Evolutionary conservation across 2,329 filamentous ascomycete genomes (phyloP), one percentile per base, ranked within the genome.

Genomic region (Ascochyta pisi): DNA sequence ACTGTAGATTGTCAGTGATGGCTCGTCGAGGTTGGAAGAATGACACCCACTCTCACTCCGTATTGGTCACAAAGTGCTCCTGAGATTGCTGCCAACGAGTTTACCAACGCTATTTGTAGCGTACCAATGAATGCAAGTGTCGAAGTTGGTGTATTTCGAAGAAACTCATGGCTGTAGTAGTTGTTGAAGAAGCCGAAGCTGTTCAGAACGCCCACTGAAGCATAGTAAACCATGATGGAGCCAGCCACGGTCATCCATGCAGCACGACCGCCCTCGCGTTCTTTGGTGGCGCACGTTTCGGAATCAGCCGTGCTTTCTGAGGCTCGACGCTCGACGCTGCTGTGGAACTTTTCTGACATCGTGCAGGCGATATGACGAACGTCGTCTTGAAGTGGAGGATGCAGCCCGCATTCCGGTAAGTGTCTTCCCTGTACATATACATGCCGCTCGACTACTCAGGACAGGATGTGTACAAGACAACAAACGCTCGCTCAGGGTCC

Each of bases 1-100:
- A 68, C 71, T 74, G 39, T 19, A 68, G 58, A 9, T 73, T 13
- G 6, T 63, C 12, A 61, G 51, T 33, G 69, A 7, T 67, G 6
- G 19, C 31, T 29, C 23, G 4, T 29, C 13, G 13, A 7, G 3
- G 13, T 24, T 15, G 31, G 27, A 42, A 68, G 26, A 73, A 76
- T 2, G 50, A 7, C 64, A 19, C 79, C 61, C 19, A 76, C 80
- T 34, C 81, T 79, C 0, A 87, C 82, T 0, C 88, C 87, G 51
- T 85, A 84, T 31, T 74, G 80, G 65, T 90, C 88, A 62, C 83
- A 89, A 0, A 88, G 43, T 16, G 82, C 82, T 1, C 88, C 88
- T n/a, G 85, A 80, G 5, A 89, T 60, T 0, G 85, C 83, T 0
- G 86, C 84, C 57, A 82, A 65, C n/a, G 67, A 74, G 64, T 82